phyloP scores from a whole-genome alignment of 768 basidiomycete species.

The Rhizopogon vulgaris region DNA sequence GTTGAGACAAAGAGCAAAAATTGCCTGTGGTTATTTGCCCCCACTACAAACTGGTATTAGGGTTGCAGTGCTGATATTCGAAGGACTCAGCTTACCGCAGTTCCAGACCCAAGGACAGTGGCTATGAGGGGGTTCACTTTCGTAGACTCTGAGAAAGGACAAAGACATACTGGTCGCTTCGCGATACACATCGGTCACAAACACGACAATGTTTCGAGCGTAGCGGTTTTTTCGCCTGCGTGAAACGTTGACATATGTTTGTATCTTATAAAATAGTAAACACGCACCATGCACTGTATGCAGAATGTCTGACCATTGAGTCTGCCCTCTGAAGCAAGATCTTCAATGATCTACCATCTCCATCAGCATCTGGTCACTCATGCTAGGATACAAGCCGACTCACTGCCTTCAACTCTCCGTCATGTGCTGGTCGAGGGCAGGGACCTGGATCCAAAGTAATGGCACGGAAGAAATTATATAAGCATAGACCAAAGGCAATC shows the following conservation, averaged over 20 bases:
- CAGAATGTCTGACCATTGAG: slow-evolving; percentile 97
- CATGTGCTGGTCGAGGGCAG: slow-evolving; percentile 74
- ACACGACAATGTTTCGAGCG: slow-evolving; percentile 93
- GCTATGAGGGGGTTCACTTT: slow-evolving; percentile 33
- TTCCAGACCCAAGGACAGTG: slow-evolving; percentile 99
- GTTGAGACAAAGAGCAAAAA: slow-evolving; percentile 90
- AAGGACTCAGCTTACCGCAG: slow-evolving; percentile 55
- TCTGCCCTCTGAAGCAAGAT: slow-evolving; percentile 78
- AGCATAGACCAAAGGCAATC: slow-evolving; percentile 61
- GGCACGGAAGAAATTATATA: slow-evolving; percentile 88
- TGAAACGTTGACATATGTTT: neutral
- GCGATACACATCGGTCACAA: slow-evolving; percentile 83
- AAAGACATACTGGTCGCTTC: slow-evolving; percentile 83
- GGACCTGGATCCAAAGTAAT: slow-evolving; percentile 86
- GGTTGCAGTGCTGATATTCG: neutral
- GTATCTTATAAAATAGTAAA: neutral
- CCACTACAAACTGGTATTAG: slow-evolving; percentile 45
- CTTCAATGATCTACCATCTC: slow-evolving; percentile 72
- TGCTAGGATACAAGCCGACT: slow-evolving; percentile 18
- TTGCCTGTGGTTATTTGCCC: slow-evolving; percentile 90
- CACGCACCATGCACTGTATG: slow-evolving; percentile 82
- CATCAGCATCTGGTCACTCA: neutral
- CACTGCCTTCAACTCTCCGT: slow-evolving; percentile 84
- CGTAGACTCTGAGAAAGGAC: neutral
- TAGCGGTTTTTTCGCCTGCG: slow-evolving; percentile 78